These are phyloP conservation scores for Bruguiera gymnorhiza DNA, from an alignment of 345 rosid genomes.

Conservation along the genomic window DNA sequence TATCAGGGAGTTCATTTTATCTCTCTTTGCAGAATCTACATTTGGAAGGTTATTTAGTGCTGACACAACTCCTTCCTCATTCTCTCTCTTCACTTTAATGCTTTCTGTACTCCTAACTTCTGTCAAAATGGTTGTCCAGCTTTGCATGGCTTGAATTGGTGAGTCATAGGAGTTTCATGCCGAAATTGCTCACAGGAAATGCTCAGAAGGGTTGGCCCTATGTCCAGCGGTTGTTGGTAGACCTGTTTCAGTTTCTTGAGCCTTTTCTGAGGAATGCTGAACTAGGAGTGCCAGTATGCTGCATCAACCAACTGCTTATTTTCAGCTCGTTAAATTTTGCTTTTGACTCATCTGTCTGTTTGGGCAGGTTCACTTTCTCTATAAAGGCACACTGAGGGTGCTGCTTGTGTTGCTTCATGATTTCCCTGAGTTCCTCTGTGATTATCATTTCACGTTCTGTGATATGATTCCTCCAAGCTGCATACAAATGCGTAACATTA, in stretches of 20 bases:
- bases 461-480: constrained; percentile 99
- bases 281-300: constrained; percentile 69
- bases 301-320: constrained; percentile 11
- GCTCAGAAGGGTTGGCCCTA: constrained; percentile 94
- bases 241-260: constrained; percentile 90
- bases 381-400: constrained; percentile 91
- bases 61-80: neutral
- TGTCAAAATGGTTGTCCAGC: constrained; percentile 44
- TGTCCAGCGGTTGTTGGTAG: constrained; percentile 83
- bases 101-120: constrained; percentile 5
- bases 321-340: neutral
- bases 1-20: too few relatives aligned
- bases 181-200: constrained; percentile 78
- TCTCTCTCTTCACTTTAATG: neutral
- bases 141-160: constrained; percentile 97
- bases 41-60: too few relatives aligned
- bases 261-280: constrained; percentile 95
- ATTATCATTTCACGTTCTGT: constrained; percentile 94
- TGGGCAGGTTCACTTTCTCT: constrained; percentile 69
- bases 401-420: constrained; percentile 94
- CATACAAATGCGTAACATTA: constrained; percentile 96
- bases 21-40: too few relatives aligned
- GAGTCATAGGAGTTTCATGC: constrained; percentile 97
- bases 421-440: constrained; percentile 96
- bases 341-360: neutral